Conservation (phyloP, 495 filamentous ascomycete species). For the Aspergillus baeticus region DNA sequence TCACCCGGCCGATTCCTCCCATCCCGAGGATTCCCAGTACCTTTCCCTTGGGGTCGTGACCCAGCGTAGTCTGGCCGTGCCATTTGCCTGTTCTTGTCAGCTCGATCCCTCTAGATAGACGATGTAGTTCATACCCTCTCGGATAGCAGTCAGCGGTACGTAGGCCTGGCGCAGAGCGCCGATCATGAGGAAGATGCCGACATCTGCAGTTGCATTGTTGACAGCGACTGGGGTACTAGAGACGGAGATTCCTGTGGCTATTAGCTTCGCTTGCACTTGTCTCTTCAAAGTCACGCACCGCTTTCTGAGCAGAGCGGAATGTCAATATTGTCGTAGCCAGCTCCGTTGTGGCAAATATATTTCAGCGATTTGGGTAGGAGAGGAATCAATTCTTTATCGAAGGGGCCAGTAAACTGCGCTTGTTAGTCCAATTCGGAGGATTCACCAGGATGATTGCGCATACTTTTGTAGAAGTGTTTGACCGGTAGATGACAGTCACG, state of each 20-base stretch:
- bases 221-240: conserved; percentile 69
- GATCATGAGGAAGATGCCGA: conserved; percentile 70
- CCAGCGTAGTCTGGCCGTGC: conserved; percentile 52
- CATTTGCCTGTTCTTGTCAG: conserved; percentile 39
- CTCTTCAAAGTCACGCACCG: conserved; percentile 24
- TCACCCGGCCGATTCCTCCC: conserved; percentile 72
- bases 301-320: conserved; percentile 63
- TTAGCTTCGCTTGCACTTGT: not conserved
- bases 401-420: conserved; percentile 55
- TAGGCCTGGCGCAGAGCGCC: conserved; percentile 67
- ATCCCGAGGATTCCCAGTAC: conserved; percentile 79
- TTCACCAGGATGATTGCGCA: not conserved
- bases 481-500: conserved; percentile 57
- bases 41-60: conserved; percentile 70
- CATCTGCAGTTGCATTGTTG: conserved; percentile 68
- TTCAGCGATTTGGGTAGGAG: conserved; percentile 63
- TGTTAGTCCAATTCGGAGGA: not conserved
- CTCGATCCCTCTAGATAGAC: not conserved
- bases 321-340: conserved; percentile 83
- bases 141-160: conserved; percentile 58
- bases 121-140: conserved; percentile 40
- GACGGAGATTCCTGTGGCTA: conserved; percentile 53
- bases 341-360: conserved; percentile 84
- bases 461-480: conserved; percentile 58
- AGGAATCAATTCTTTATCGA: conserved; percentile 57